These are phyloP conservation scores for Leccinum pellstonianum DNA, from an alignment of 768 basidiomycete species.

Conservation along the genomic window DNA sequence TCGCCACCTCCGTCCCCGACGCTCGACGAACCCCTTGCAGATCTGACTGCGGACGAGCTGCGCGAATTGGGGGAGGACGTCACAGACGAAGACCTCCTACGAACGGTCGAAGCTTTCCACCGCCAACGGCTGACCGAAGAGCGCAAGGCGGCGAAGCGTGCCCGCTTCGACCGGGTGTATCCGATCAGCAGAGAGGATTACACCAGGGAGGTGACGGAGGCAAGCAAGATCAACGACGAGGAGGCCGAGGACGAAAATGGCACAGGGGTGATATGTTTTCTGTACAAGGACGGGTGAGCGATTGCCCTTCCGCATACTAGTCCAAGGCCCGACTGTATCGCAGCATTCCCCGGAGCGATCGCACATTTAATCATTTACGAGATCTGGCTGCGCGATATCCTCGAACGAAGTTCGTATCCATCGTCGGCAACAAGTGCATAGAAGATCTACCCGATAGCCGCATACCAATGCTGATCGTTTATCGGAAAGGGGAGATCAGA, in stretches of 20 bases:
- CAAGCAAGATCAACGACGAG: slow-evolving; percentile 68
- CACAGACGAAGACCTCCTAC: slow-evolving; percentile 71
- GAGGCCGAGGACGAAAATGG: slow-evolving; percentile 68
- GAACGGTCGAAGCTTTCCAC: slow-evolving; percentile 65
- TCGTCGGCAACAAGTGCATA: slow-evolving; percentile 93
- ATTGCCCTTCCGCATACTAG: background rate
- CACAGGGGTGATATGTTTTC: slow-evolving; percentile 90
- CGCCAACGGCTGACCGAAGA: slow-evolving; percentile 66
- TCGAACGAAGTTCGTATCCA: slow-evolving; percentile 93
- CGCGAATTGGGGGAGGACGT: slow-evolving; percentile 70
- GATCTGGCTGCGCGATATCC: slow-evolving; percentile 80
- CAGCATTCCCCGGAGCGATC: slow-evolving; percentile 81
- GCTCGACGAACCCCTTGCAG: slow-evolving; percentile 64
- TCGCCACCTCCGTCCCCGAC: slow-evolving; percentile 78
- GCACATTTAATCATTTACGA: slow-evolving; percentile 65
- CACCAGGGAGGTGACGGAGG: slow-evolving; percentile 92
- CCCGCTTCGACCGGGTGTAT: slow-evolving; percentile 79
- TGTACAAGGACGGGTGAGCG: slow-evolving; percentile 93
- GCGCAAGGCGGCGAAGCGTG: slow-evolving; percentile 51
- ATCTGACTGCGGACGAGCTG: slow-evolving; percentile 62
- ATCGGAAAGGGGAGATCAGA: slow-evolving; percentile 87
- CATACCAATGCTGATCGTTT: slow-evolving; percentile 89
- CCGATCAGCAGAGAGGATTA: slow-evolving; percentile 94
- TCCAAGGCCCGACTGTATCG: background rate
- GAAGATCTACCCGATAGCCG: slow-evolving; percentile 92